Percentiles rank a stretch among this genome's conserved stretches.
Conservation (phyloP, 257 asterid species). For the Cinchona pubescens region DNA sequence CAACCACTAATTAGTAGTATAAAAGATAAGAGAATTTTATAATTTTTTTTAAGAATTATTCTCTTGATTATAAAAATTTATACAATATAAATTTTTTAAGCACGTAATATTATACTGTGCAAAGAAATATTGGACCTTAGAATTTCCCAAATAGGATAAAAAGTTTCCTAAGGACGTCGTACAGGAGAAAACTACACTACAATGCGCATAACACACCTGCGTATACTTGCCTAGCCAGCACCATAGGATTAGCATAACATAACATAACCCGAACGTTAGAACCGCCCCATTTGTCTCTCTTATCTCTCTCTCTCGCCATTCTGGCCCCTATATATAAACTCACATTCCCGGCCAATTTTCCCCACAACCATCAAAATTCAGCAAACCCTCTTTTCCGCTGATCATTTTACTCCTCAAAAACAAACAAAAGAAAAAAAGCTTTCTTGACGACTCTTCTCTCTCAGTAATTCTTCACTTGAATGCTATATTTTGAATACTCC, state of each 20-base stretch:
- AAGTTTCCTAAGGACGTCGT: neutral
- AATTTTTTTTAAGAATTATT: too few relatives aligned
- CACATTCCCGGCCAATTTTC: constrained; percentile 32
- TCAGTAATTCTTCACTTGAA: neutral
- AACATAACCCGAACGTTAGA: constrained; percentile 27
- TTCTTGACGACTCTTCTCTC: neutral
- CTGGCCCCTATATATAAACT: constrained; percentile 17
- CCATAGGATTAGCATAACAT: neutral
- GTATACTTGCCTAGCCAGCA: neutral
- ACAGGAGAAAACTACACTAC: neutral
- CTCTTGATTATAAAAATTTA: too few relatives aligned
- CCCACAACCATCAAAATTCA: constrained; percentile 13
- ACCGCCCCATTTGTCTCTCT: constrained; percentile 22
- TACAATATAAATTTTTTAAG: too few relatives aligned
- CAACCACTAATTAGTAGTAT: too few relatives aligned
- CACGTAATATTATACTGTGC: too few relatives aligned
- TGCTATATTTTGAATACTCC: neutral
- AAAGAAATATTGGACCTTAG: too few relatives aligned
- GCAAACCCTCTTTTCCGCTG: neutral
- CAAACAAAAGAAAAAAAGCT: too few relatives aligned
- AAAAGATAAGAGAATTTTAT: too few relatives aligned
- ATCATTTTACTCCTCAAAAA: too few relatives aligned
- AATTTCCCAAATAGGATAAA: too few relatives aligned
- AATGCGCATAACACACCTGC: neutral
- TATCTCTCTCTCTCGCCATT: constrained; percentile 6